These are phyloP conservation scores for Rubroboletus pulcherrimus DNA, from an alignment of 768 basidiomycete species.

Conservation along the genomic window DNA sequence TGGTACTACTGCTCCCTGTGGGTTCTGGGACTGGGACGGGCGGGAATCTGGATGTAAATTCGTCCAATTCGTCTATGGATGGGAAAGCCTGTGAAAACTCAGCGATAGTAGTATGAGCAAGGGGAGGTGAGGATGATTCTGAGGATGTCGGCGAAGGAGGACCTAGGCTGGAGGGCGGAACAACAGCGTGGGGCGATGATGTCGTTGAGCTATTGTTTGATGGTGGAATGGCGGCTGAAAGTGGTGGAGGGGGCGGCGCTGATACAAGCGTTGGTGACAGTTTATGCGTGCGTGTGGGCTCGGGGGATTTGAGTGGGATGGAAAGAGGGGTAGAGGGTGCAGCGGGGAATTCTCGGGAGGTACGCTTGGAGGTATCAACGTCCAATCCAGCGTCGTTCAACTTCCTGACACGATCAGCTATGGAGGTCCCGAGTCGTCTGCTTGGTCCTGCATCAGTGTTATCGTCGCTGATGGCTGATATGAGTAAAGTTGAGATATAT, in stretches of 20 bases:
- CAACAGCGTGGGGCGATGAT: slow-evolving; percentile 60
- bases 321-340: slow-evolving; percentile 30
- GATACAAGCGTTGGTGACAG: slow-evolving; percentile 36
- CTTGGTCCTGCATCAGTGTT: slow-evolving; percentile 33
- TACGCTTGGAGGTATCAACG: slow-evolving; percentile 52
- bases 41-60: slow-evolving; percentile 46
- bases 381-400: slow-evolving; percentile 70
- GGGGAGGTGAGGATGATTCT: slow-evolving; percentile 58
- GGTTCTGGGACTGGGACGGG: slow-evolving; percentile 43
- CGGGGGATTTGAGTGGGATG: slow-evolving; percentile 29
- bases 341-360: slow-evolving; percentile 50
- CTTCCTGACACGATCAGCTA: slow-evolving; percentile 78
- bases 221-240: slow-evolving; percentile 10
- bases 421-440: slow-evolving; percentile 55
- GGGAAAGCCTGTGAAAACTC: slow-evolving; percentile 70
- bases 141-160: slow-evolving; percentile 75
- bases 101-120: slow-evolving; percentile 38
- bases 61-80: slow-evolving; percentile 72
- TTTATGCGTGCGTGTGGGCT: slow-evolving; percentile 35
- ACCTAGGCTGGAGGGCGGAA: slow-evolving; percentile 67
- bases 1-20: slow-evolving; percentile 31
- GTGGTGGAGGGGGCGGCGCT: slow-evolving; percentile 22
- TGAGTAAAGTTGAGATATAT: slow-evolving; percentile 11
- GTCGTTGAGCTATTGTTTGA: slow-evolving; percentile 31
- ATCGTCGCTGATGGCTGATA: slow-evolving; percentile 10